Percentiles rank a stretch among this genome's conserved stretches.
These are phyloP conservation scores for Pleurotus ostreatus DNA, from an alignment of 768 basidiomycete genomes.

Conservation along the genomic window DNA sequence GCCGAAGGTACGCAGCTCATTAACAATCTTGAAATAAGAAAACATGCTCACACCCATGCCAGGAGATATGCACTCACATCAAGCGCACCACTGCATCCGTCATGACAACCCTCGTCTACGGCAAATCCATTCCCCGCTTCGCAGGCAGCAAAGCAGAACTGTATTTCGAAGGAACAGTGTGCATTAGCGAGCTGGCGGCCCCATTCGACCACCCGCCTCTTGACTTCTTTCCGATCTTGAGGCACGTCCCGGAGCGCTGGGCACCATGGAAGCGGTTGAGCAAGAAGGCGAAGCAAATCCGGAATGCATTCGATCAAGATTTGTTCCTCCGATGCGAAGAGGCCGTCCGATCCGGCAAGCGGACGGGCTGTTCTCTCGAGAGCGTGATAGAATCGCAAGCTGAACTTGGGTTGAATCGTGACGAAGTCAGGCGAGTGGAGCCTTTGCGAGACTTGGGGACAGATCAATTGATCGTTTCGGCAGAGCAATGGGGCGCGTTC, in stretches of 20 bases:
- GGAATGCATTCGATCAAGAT: conserved; percentile 4
- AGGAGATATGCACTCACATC: conserved; percentile 9
- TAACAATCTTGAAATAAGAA: conserved; percentile 8
- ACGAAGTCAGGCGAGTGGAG: conserved; percentile 9
- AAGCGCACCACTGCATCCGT: conserved; percentile 11
- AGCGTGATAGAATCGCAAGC: conserved; percentile 10
- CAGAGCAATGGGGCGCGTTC: neutral
- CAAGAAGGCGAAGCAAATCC: conserved; percentile 1
- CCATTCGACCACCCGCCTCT: conserved; percentile 12
- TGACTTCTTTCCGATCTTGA: conserved; percentile 13
- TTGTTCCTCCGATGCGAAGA: conserved; percentile 8
- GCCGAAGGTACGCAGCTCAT: conserved; percentile 18
- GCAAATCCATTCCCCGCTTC: conserved; percentile 9
- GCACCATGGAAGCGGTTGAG: conserved; percentile 13
- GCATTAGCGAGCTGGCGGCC: neutral
- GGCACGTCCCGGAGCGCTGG: conserved; percentile 15
- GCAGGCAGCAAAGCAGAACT: conserved; percentile 3
- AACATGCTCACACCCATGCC: neutral
- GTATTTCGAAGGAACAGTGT: conserved; percentile 3
- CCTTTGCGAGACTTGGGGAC: neutral
- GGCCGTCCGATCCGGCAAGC: conserved; percentile 12
- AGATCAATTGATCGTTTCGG: neutral
- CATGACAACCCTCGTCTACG: conserved; percentile 12
- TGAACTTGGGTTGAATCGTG: conserved; percentile 9
- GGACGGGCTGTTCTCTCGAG: conserved; percentile 22